phyloP scores from a whole-genome alignment of 352 stramenopile genomes.

The Globisporangium radiosum region DNA sequence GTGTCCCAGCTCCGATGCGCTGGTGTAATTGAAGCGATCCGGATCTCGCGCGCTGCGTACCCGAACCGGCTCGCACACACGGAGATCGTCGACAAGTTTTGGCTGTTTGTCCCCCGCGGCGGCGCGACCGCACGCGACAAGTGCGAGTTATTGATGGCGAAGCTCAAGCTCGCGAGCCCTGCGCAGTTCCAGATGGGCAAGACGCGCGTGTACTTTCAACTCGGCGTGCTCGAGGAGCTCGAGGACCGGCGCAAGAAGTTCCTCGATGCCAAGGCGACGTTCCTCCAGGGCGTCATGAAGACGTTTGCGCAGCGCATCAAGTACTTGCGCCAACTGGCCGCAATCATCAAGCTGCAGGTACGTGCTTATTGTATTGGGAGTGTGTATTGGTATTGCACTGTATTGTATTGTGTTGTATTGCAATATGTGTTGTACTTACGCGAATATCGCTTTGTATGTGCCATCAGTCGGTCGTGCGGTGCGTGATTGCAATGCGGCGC shows the following conservation, averaged over 20 bases:
- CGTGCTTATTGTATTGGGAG: background rate
- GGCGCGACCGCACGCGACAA: conserved; percentile 52
- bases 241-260: conserved; percentile 85
- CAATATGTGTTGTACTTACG: background rate
- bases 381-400: no score
- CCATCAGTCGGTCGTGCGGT: conserved; percentile 63
- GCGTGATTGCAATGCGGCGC: conserved; percentile 74
- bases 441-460: background rate
- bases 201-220: conserved; percentile 83
- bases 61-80: conserved; percentile 94
- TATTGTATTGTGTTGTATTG: no score
- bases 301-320: conserved; percentile 70
- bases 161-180: conserved; percentile 65
- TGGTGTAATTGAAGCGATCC: conserved; percentile 98
- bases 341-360: conserved; percentile 78
- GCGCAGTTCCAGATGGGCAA: conserved; percentile 84
- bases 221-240: conserved; percentile 79
- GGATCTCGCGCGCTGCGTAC: conserved; percentile 96
- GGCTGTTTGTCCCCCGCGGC: conserved; percentile 65
- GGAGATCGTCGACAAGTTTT: conserved; percentile 80
- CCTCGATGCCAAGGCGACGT: conserved; percentile 71
- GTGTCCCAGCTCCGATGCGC: conserved; percentile 96
- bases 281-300: conserved; percentile 75
- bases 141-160: conserved; percentile 75
- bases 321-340: conserved; percentile 64